These are phyloP conservation scores for Acmispon strigosus DNA, from an alignment of 306 rosid species.

Conservation along the genomic window DNA sequence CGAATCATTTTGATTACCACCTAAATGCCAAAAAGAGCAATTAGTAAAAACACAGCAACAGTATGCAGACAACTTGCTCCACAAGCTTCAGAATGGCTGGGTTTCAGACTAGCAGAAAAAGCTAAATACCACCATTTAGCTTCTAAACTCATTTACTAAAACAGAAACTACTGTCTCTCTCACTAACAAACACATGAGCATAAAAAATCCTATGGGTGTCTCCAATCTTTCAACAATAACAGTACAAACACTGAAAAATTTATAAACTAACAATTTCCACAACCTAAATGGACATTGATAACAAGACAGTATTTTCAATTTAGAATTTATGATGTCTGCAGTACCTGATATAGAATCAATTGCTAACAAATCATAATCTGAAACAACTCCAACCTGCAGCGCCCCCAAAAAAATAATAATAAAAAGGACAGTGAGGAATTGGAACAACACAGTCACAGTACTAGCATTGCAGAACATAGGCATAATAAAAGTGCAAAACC, in stretches of 20 bases:
- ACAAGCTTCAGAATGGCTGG: not conserved
- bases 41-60: not conserved
- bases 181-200: not conserved
- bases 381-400: slow-evolving; percentile 92
- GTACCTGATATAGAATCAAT: slow-evolving; percentile 95
- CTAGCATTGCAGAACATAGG: not conserved
- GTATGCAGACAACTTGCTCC: not conserved
- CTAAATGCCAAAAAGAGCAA: slow-evolving; percentile 34
- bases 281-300: not conserved
- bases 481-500: not conserved
- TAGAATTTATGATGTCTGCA: not conserved
- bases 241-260: not conserved
- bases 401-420: not conserved
- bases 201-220: not conserved
- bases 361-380: slow-evolving; percentile 92
- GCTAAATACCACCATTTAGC: not conserved
- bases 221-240: slow-evolving; percentile 9
- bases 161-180: not conserved
- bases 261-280: not conserved
- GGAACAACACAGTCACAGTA: slow-evolving; percentile 15
- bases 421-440: slow-evolving; percentile 1
- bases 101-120: not conserved
- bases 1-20: slow-evolving; percentile 62
- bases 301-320: not conserved
- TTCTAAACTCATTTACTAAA: not conserved